Evolutionary conservation across 2,329 filamentous ascomycete genomes (phyloP).

Genomic region (Aspergillus intermedius): DNA sequence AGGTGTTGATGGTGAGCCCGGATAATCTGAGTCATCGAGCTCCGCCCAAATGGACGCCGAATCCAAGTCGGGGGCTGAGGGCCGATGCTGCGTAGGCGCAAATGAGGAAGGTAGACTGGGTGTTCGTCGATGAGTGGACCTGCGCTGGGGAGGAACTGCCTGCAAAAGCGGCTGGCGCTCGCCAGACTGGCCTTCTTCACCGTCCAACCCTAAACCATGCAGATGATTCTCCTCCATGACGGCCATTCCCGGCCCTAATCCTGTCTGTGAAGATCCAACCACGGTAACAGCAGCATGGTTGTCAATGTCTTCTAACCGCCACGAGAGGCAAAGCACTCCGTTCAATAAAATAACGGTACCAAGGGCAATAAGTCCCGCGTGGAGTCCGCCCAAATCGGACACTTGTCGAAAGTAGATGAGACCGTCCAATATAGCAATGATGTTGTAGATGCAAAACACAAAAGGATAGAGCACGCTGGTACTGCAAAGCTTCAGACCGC

Average conservation of each 20-base stretch:
- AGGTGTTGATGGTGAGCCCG: conserved; percentile 10
- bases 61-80: conserved; percentile 49
- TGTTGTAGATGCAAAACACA: conserved; percentile 98
- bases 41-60: conserved; percentile 82
- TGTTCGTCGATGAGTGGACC: conserved; percentile 26
- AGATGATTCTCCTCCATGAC: conserved; percentile 55
- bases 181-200: conserved; percentile 37
- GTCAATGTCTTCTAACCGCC: conserved; percentile 71
- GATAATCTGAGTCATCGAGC: conserved; percentile 63
- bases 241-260: conserved; percentile 74
- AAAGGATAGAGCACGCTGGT: conserved; percentile 94
- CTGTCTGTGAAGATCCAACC: conserved; percentile 55
- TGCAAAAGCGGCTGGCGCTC: conserved; percentile 36
- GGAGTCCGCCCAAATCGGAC: conserved; percentile 66
- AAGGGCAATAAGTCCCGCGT: conserved; percentile 67
- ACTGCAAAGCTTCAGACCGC: conserved; percentile 87
- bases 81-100: conserved; percentile 39
- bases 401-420: conserved; percentile 94
- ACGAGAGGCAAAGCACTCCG: conserved; percentile 85
- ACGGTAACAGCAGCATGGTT: conserved; percentile 28
- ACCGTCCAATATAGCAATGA: conserved; percentile 93
- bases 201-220: conserved; percentile 19
- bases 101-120: conserved; percentile 27
- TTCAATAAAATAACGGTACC: conserved; percentile 80
- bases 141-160: conserved; percentile 16